Evolutionary conservation across 2,329 filamentous ascomycete genomes (phyloP).

Genomic region (Balansia obtecta): DNA sequence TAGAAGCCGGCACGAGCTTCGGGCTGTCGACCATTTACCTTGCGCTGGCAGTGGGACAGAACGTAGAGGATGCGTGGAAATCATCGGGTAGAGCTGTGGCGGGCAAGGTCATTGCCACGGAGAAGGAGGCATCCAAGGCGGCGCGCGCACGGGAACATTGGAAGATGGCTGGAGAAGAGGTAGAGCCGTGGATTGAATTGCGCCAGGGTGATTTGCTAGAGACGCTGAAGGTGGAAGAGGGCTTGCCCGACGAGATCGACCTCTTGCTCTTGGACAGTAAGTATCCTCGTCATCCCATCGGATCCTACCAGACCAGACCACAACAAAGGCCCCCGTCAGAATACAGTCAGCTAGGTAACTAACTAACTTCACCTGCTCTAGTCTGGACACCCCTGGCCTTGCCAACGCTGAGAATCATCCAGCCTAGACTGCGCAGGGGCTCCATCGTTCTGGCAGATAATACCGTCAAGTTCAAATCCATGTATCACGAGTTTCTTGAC

Average conservation of each 20-base stretch:
- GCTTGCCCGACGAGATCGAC: conserved; percentile 37
- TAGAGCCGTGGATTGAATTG: conserved; percentile 40
- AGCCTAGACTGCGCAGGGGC: conserved; percentile 31
- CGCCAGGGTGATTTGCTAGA: conserved; percentile 44
- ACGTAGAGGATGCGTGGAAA: conserved; percentile 15
- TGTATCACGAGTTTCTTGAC: conserved; percentile 33
- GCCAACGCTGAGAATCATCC: conserved; percentile 34
- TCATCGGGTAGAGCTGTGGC: conserved; percentile 6
- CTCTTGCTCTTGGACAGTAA: conserved; percentile 48
- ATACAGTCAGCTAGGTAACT: too few relatives aligned
- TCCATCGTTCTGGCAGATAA: conserved; percentile 40
- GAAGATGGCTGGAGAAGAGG: conserved; percentile 33
- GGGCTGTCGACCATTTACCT: conserved; percentile 52
- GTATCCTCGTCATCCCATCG: conserved; percentile 14
- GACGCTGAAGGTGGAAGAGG: conserved; percentile 27
- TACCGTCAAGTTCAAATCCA: conserved; percentile 16
- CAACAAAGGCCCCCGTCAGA: too few relatives aligned
- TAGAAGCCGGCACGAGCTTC: conserved; percentile 50
- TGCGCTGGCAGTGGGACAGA: conserved; percentile 42
- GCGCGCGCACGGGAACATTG: conserved; percentile 38
- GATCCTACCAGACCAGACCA: too few relatives aligned
- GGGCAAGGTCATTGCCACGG: conserved; percentile 42
- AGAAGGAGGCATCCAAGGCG: conserved; percentile 44
- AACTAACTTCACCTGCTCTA: conserved; percentile 12
- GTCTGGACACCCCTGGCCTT: conserved; percentile 44